phyloP scores from a whole-genome alignment of 306 rosid species.

The Heteromeles arbutifolia region DNA sequence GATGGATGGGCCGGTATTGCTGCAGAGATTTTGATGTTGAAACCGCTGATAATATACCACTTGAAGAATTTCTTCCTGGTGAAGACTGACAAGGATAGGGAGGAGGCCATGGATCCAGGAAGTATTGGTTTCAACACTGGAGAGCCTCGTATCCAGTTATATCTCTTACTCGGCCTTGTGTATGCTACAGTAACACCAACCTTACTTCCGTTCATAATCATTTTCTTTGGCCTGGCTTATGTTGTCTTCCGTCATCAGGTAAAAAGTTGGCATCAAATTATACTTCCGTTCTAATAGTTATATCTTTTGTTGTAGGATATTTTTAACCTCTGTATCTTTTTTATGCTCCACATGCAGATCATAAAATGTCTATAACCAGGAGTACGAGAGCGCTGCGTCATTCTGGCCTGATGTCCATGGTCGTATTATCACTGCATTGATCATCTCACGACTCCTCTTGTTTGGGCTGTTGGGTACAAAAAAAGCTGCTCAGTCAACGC shows the following conservation, averaged over 20 bases:
- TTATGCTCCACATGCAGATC: conserved; percentile 53
- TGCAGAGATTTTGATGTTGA: conserved; percentile 91
- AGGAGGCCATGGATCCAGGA: conserved; percentile 97
- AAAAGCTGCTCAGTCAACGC: conserved; percentile 61
- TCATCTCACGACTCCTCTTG: conserved; percentile 63
- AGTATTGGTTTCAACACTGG: conserved; percentile 93
- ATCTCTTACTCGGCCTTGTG: conserved; percentile 81
- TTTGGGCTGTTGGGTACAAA: conserved; percentile 77
- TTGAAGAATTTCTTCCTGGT: conserved; percentile 92
- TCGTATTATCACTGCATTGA: conserved; percentile 64
- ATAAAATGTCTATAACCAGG: conserved; percentile 91
- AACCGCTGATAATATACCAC: conserved; percentile 79
- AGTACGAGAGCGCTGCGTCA: conserved; percentile 88
- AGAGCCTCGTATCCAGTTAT: conserved; percentile 91
- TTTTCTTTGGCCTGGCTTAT: conserved; percentile 86
- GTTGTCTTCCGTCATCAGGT: conserved; percentile 99
- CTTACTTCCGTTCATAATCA: conserved; percentile 80
- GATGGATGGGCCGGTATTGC: conserved; percentile 99
- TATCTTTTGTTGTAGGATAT: neutral
- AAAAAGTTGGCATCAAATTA: neutral
- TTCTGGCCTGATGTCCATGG: conserved; percentile 98
- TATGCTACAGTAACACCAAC: conserved; percentile 79
- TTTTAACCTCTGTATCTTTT: neutral
- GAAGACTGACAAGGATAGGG: conserved; percentile 94
- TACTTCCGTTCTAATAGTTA: neutral